Conservation (phyloP, 257 asterid species). For the Anisodus acutangulus region DNA sequence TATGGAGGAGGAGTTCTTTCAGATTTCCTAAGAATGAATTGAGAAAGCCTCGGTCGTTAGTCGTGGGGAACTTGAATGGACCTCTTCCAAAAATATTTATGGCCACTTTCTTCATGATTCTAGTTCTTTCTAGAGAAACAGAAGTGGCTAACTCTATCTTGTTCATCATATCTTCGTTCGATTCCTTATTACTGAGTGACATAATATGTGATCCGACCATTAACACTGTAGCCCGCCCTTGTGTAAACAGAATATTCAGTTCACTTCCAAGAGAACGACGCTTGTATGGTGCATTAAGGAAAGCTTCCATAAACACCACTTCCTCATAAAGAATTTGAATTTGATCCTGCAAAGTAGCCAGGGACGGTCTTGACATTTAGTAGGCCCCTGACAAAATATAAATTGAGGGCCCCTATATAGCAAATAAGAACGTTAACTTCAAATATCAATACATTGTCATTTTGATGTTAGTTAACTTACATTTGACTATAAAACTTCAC, state of each 20-base stretch:
- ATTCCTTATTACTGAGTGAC: constrained; percentile 14
- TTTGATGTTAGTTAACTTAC: too few species aligned
- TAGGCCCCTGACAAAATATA: too few species aligned
- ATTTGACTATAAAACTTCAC: too few species aligned
- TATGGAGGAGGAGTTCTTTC: not conserved
- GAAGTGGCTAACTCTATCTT: constrained; percentile 20
- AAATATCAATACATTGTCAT: too few species aligned
- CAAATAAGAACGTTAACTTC: too few species aligned
- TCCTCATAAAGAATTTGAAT: constrained; percentile 16
- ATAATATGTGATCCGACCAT: constrained; percentile 14
- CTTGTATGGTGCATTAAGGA: constrained; percentile 20
- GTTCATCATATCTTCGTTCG: not conserved
- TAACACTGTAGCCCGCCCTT: not conserved
- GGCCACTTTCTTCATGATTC: not conserved
- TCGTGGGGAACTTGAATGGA: constrained; percentile 30
- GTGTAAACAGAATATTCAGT: not conserved
- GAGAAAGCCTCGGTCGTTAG: constrained; percentile 15
- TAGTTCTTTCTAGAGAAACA: not conserved
- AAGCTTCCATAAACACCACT: constrained; percentile 22
- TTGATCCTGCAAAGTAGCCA: not conserved
- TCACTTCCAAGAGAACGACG: constrained; percentile 15
- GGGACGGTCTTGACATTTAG: too few species aligned
- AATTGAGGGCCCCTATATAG: too few species aligned
- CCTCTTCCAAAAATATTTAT: not conserved
- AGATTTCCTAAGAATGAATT: constrained; percentile 22